A percentile compares a stretch with the other conserved stretches of the same genome.
These are phyloP conservation scores for Xylaria scruposa DNA, from an alignment of 495 filamentous ascomycete species.

Conservation along the genomic window DNA sequence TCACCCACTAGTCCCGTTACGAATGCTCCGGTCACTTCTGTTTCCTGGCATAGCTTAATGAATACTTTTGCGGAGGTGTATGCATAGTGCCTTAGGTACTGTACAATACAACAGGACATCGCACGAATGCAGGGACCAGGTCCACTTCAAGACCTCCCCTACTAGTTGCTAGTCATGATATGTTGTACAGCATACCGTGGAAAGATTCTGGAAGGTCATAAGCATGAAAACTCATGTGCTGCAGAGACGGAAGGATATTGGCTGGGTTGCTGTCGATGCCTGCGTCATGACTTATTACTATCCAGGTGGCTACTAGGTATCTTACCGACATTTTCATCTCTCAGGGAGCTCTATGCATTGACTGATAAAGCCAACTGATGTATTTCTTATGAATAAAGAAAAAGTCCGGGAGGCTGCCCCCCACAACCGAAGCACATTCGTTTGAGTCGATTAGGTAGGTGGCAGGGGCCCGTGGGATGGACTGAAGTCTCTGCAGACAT, in stretches of 20 bases:
- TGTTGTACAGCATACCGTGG: conserved; percentile 9
- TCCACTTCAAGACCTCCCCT: conserved; percentile 10
- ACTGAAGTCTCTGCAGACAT: conserved; percentile 8
- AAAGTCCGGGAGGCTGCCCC: conserved; percentile 11
- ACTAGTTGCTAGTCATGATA: conserved; percentile 8
- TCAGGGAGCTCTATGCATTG: conserved; percentile 5
- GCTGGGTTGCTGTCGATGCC: not conserved
- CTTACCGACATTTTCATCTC: conserved; percentile 6
- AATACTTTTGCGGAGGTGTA: not conserved
- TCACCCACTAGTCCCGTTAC: not conserved
- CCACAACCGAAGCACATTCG: conserved; percentile 11
- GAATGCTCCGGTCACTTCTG: not conserved
- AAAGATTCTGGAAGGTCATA: conserved; percentile 21
- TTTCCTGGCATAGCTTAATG: not conserved
- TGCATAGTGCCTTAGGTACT: conserved; percentile 11
- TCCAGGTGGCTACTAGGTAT: not conserved
- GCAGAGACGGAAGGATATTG: not conserved
- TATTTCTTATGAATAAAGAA: not conserved
- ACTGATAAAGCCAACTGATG: conserved; percentile 5
- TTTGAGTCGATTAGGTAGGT: conserved; percentile 28
- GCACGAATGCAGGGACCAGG: conserved; percentile 23
- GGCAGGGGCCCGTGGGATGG: conserved; percentile 9
- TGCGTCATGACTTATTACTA: not conserved
- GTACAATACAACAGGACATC: not conserved
- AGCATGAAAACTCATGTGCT: conserved; percentile 1